Evolutionary conservation across 2,329 filamentous ascomycete species (phyloP).

Genomic region (Apiospora saccharicola): DNA sequence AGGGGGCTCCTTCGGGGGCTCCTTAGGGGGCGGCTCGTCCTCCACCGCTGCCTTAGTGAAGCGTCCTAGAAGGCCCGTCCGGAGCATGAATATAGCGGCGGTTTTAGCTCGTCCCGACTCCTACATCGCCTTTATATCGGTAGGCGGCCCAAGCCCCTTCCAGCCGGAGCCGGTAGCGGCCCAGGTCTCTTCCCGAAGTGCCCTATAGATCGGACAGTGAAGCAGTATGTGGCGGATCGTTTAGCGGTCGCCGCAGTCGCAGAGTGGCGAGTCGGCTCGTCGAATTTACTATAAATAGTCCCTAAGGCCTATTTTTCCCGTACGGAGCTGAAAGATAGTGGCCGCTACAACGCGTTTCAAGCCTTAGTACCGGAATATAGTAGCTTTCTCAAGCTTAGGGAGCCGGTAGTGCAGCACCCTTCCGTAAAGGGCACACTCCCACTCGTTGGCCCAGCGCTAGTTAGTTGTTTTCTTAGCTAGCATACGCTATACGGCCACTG

Average conservation of each 20-base stretch:
- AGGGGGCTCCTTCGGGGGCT: background rate
- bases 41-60: background rate
- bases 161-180: background rate
- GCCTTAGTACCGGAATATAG: background rate
- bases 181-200: background rate
- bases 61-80: background rate
- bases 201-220: background rate
- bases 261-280: background rate
- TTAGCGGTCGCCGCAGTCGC: background rate
- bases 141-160: background rate
- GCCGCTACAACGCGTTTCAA: background rate
- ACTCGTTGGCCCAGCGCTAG: background rate
- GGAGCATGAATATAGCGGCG: background rate
- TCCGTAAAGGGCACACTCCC: background rate
- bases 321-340: background rate
- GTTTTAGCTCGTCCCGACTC: background rate
- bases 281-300: background rate
- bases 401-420: background rate
- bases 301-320: background rate
- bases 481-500: background rate
- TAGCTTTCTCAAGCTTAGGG: background rate
- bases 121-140: background rate
- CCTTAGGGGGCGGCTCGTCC: background rate
- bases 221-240: background rate
- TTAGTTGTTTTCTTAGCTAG: background rate